These are phyloP conservation scores for Postia placenta DNA, from an alignment of 768 basidiomycete genomes.

Conservation along the genomic window DNA sequence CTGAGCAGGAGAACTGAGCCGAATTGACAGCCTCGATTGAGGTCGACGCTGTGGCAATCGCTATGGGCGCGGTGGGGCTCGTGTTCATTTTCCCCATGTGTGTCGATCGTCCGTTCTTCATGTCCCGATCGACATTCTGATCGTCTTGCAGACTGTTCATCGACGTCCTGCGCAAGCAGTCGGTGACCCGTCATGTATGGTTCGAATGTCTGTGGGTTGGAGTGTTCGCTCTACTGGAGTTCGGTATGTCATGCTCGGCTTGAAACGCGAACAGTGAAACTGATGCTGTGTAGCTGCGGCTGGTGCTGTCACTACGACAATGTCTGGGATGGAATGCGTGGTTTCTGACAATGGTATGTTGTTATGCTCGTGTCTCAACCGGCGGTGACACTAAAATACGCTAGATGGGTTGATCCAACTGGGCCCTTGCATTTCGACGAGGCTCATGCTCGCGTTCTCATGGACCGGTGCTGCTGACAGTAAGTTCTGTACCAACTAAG, in stretches of 20 bases:
- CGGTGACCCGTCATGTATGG: conserved; percentile 59
- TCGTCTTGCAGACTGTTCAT: conserved; percentile 41
- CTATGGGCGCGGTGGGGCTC: conserved; percentile 54
- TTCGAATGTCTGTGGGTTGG: conserved; percentile 63
- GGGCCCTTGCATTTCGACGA: not conserved
- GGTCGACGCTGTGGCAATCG: conserved; percentile 55
- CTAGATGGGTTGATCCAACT: not conserved
- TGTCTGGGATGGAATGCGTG: conserved; percentile 31
- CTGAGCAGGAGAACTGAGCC: no score
- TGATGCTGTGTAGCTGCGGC: conserved; percentile 41
- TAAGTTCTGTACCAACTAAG: conserved; percentile 1
- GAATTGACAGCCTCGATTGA: conserved; percentile 27
- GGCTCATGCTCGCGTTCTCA: not conserved
- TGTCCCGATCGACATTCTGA: not conserved
- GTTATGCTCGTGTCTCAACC: not conserved
- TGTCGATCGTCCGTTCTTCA: conserved; percentile 19
- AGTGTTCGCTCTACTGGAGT: conserved; percentile 49
- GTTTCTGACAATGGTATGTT: not conserved
- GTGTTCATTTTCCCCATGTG: conserved; percentile 54
- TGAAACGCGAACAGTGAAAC: not conserved
- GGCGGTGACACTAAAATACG: not conserved
- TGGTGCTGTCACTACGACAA: conserved; percentile 37
- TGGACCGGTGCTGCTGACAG: conserved; percentile 7
- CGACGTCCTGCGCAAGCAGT: conserved; percentile 46
- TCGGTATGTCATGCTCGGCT: conserved; percentile 40